Base-by-base conservation (phyloP, 2,329 filamentous ascomycete species). In the Aspergillus flavus region DNA sequence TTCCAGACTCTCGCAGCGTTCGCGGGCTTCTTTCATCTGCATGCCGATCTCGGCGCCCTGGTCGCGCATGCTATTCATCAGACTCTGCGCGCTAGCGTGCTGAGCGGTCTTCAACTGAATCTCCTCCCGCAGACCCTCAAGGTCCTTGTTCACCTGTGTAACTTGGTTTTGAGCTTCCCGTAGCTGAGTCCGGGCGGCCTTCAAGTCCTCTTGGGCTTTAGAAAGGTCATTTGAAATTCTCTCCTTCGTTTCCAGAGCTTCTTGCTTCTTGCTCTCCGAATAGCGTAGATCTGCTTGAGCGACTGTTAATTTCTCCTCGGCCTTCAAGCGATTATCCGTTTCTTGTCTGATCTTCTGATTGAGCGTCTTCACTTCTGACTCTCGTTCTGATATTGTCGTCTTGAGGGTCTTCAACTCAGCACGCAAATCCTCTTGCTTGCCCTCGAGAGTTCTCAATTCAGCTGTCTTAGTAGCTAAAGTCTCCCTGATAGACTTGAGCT, bases 51-150 rank as follows among this genome's bases (percentile, higher is more conserved):
- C 95, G 1, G 91, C 87, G 0, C 90, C 91, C 80, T 98, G 93
- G 71, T 97, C 93, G 64, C 94, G 91, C 92, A 98, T 95, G 75
- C 92, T 96, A 71, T 89, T 90, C 76, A 98, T 88, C 16, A 97
- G 81, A 57, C 90, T 91, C 76, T 98, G 92, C 0, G 93, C 91
- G 68, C 89, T 96, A 59, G 87, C 86, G 72, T 96, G 94, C 77
- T 97, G 93, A 45, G 92, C 91, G 2, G 87, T 86, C 82, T 95
- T 96, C 64, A 97, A 85, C 60, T 94, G 87, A 0, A 91, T 86
- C 70, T 98, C 94, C 68, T 97, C 93, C 48, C 89, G 86, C 23
- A 94, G 81, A 21, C 84, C 82, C 6, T 84, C 84, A 36, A 89
- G 86, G 66, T 97, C 91, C 34, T 86, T 86, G 56, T 84, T 86